phyloP scores from a whole-genome alignment of 2,329 filamentous ascomycete species.

The Alternaria gansuensis region DNA sequence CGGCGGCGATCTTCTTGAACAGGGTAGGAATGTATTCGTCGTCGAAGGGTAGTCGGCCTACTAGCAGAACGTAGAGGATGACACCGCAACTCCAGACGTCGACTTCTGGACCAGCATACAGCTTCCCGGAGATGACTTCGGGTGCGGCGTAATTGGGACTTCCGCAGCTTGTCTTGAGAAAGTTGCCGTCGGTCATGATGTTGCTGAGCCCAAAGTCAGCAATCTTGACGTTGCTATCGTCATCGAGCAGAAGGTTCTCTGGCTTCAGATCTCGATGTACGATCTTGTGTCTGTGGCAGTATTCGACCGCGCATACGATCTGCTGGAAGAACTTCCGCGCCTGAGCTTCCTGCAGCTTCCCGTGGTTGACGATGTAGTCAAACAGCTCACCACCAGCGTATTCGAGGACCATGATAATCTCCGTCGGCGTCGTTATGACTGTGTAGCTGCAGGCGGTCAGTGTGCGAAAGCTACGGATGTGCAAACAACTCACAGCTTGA shows the following conservation, averaged over 20 bases:
- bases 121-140: slow-evolving; percentile 96
- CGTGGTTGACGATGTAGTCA: slow-evolving; percentile 96
- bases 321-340: slow-evolving; percentile 99
- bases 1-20: slow-evolving; percentile 96
- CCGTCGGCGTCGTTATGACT: slow-evolving; percentile 90
- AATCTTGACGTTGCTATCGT: slow-evolving; percentile 97
- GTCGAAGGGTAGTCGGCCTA: slow-evolving; percentile 84
- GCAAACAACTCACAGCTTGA: slow-evolving; percentile 78
- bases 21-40: slow-evolving; percentile 97
- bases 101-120: slow-evolving; percentile 96
- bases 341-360: slow-evolving; percentile 87
- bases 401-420: slow-evolving; percentile 99
- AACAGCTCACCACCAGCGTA: slow-evolving; percentile 97
- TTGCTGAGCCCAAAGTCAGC: slow-evolving; percentile 98
- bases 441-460: slow-evolving; percentile 71
- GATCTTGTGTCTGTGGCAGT: slow-evolving; percentile 98
- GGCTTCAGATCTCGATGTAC: slow-evolving; percentile 97
- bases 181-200: slow-evolving; percentile 99
- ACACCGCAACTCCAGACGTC: slow-evolving; percentile 98
- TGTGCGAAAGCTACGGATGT: neutral
- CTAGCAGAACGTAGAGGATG: slow-evolving; percentile 75
- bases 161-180: slow-evolving; percentile 97
- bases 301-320: slow-evolving; percentile 98
- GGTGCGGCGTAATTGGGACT: slow-evolving; percentile 98
- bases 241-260: slow-evolving; percentile 93